Evolutionary conservation across 2,329 filamentous ascomycete species (phyloP), one percentile per base, ranked within the genome.

Genomic region (Didymella glomerata): DNA sequence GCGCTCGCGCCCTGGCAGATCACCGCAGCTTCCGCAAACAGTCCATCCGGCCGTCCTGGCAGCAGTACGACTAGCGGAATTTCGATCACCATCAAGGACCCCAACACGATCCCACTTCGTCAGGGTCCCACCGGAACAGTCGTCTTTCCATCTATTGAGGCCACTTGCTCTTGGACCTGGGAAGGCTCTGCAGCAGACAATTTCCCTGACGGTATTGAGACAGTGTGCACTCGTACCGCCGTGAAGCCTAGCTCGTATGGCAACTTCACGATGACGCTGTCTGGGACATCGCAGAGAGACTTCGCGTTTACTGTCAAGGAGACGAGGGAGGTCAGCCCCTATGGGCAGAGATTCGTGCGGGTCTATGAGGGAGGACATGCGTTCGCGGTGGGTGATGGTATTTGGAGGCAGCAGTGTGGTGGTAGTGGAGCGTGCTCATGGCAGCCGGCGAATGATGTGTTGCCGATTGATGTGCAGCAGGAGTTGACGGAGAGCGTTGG

Each of bases 111-210:
- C 44, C 41, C 22, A 4, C 44, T 52, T 2, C 55, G 51, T 24
- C 48, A 30, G 4, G 22, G 34, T 9, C 20, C 48, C n/a, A 41
- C 25, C 10, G 55, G 55, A 22, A 36, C 52, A 16, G 44, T 44
- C n/a, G 44, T 16, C 7, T 34, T 57, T 22, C 38, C 48, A 2
- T 16, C 55, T 13, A 52, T 34, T 20, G 34, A 48, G 5, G 44
- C 55, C 16, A 30, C 34, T 10, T 57, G 55, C 27, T 38, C 32
- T 20, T 57, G 54, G 54, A 27, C 25, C 32, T 57, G 54, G 54
- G 40, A 28, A 24, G 8, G 22, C 22, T 25, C 22, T 1, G 24
- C 32, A 1, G 34, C 32, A 10, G 7, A 22, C 10, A 36, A 44
- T 24, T 46, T 50, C 22, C 54, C 54, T 27, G 22, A 11, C 25